Base-by-base conservation (phyloP, 805 yeast species). In the Saturnispora dispora region DNA sequence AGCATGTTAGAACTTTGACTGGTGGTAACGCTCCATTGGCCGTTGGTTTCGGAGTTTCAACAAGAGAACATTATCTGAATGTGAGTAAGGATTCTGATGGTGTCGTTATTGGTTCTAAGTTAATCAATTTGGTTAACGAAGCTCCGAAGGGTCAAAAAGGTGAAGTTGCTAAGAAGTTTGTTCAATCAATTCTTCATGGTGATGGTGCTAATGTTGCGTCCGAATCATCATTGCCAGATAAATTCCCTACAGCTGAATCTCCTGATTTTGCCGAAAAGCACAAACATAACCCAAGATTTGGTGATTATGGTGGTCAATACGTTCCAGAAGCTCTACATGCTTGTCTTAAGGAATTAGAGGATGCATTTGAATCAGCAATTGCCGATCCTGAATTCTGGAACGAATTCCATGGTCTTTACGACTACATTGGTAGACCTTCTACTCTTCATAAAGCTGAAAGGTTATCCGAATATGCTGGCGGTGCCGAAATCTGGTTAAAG, bases 271-370 rank as follows among this genome's bases (percentile, higher is more conserved):
- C 73, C 52, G 93, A 85, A 66, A 54, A 57, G 5, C 93, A 85
- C 63, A 77, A 79, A 55, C 85, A 78, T 64, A 77, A 81, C 58
- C 84, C 91, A 52, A 76, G 85, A 56, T 91, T 91, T 61, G 99
- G 98, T 63, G 89, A 82, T 47, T 95, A 88, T 64, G 99, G 99
- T 66, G 99, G 99, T 54, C 99, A 93, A 72, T 93, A 88, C 64
- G 99, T 93, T 40, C 99, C 99, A 39, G 99, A 93, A 73, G 88
- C 95, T 22, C 73, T 93, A 63, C 91, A 90, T 70, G 79, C 95
- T 43, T 91, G 98, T 73, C 76, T 93, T 60, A 78, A 82, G 55
- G 96, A 93, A 71, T 77, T 93, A 52, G 99, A 93, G 72, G 73
- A 66, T 50, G 97, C 88, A 4, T 95, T 90, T 66, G 90, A 86